These are phyloP conservation scores for Pichia paraexigua DNA, from an alignment of 805 yeast species.

Conservation along the genomic window DNA sequence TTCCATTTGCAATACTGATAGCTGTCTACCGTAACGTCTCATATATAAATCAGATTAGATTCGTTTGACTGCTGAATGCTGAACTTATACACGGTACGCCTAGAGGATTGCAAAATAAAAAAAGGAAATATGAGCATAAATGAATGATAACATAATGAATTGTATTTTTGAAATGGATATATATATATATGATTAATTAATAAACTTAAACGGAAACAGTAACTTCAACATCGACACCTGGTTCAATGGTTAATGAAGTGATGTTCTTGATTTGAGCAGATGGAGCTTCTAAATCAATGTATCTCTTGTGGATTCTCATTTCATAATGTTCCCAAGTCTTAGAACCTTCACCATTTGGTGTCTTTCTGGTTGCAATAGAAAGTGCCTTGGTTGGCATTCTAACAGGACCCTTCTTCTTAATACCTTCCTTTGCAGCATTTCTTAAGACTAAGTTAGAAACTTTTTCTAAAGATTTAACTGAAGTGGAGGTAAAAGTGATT, in stretches of 20 bases:
- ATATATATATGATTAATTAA: not conserved
- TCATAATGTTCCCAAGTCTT: slow-evolving; percentile 99
- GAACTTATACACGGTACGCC: slow-evolving; percentile 48
- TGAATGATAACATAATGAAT: slow-evolving; percentile 35
- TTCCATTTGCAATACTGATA: slow-evolving; percentile 34
- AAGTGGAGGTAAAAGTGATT: slow-evolving; percentile 97
- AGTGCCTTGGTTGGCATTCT: slow-evolving; percentile 99
- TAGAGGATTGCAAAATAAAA: slow-evolving; percentile 32
- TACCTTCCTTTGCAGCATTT: slow-evolving; percentile 76
- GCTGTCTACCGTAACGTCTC: slow-evolving; percentile 54
- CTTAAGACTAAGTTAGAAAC: slow-evolving; percentile 85
- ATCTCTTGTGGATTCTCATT: slow-evolving; percentile 99
- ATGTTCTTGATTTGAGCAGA: slow-evolving; percentile 87
- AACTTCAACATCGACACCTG: slow-evolving; percentile 98
- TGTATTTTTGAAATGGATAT: not conserved
- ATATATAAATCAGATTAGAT: slow-evolving; percentile 21
- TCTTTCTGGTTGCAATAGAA: slow-evolving; percentile 98
- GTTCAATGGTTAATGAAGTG: slow-evolving; percentile 96
- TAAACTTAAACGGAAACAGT: slow-evolving; percentile 70
- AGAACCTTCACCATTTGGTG: slow-evolving; percentile 99
- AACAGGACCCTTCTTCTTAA: slow-evolving; percentile 97
- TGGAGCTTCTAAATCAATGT: slow-evolving; percentile 97
- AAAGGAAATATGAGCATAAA: not conserved
- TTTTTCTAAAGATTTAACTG: slow-evolving; percentile 96
- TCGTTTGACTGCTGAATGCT: slow-evolving; percentile 5